Evolutionary conservation across 192 early-diverging fungal genomes (phyloP), one percentile per base, ranked within the genome.

Genomic region (Umbelopsis isabellina): DNA sequence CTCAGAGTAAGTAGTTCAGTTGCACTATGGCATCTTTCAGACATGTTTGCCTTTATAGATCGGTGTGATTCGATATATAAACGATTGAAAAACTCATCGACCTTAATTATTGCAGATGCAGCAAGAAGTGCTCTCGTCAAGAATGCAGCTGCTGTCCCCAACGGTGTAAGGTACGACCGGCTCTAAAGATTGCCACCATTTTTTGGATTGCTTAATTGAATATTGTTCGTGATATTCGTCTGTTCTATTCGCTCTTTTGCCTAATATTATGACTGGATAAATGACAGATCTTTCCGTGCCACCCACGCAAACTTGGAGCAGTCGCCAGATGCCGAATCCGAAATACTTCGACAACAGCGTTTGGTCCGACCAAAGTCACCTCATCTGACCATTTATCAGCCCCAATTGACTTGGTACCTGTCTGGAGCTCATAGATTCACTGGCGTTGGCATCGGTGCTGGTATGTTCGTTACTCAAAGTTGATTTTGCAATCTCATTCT

Each of bases 331-430:
- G 71, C 76, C 21, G 77, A 82, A 48, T 76, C 79, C 11, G 74
- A 82, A 25, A 61, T 84, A 33, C 66, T 87, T 22, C 66, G 77
- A 72, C 69, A 83, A 46, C 85, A 87, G 67, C 83, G 85, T 67
- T 77, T 78, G 65, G 74, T 82, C 80, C 91, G 96, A 48, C 96
- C 96, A 21, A 82, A 90, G 21, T 89, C 91, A 64, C 96, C 95
- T 23, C 88, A 95, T 70, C 76, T 96, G 66, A 80, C 82, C 51
- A 98, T 98, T 83, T 98, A 97, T 86, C 84, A 95, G 85, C 92
- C 91, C 44, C 93, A 97, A 76, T 75, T 96, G 76, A 92, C 94
- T 22, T 92, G 90, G 93, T 78, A 84, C 71, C 72, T 95, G 72
- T 95, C 94, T 18, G 73, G 65, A 45, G 69, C 82, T 50, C 87